Percentiles rank a stretch among this genome's conserved stretches.
phyloP scores from a whole-genome alignment of 305 asterid genomes.

The Fraxinus dipetala region DNA sequence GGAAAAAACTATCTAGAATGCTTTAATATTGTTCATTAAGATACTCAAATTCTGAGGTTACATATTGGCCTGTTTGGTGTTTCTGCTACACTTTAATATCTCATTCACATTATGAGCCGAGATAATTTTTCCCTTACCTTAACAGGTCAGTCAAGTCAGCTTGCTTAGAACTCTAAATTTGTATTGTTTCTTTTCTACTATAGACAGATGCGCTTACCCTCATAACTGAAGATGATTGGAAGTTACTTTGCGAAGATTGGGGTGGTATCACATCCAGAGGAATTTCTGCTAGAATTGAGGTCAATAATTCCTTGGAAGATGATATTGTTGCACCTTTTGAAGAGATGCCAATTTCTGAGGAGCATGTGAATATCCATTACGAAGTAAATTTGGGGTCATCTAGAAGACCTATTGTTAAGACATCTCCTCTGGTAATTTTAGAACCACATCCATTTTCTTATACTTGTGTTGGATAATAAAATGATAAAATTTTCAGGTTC shows the following conservation, averaged over 20 bases:
- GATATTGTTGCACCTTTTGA: conserved; percentile 36
- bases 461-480: conserved; percentile 13
- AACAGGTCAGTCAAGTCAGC: conserved; percentile 4
- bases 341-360: conserved; percentile 49
- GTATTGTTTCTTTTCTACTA: conserved; percentile 25
- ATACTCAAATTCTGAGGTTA: conserved; percentile 7
- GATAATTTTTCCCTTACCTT: background rate
- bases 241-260: conserved; percentile 78
- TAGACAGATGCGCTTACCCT: conserved; percentile 68
- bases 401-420: conserved; percentile 45
- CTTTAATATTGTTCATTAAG: conserved; percentile 12
- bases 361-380: conserved; percentile 31
- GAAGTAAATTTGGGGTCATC: conserved; percentile 37
- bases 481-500: background rate
- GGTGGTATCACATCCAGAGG: conserved; percentile 60
- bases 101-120: background rate
- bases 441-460: conserved; percentile 21
- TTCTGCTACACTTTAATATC: conserved; percentile 13
- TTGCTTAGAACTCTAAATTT: conserved; percentile 26
- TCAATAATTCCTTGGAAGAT: conserved; percentile 39
- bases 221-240: conserved; percentile 77
- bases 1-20: background rate
- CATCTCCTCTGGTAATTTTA: conserved; percentile 64
- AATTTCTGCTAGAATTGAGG: conserved; percentile 57
- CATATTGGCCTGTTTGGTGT: background rate